Conservation (phyloP, 129 eudicot species). For the Escallonia rubra region DNA sequence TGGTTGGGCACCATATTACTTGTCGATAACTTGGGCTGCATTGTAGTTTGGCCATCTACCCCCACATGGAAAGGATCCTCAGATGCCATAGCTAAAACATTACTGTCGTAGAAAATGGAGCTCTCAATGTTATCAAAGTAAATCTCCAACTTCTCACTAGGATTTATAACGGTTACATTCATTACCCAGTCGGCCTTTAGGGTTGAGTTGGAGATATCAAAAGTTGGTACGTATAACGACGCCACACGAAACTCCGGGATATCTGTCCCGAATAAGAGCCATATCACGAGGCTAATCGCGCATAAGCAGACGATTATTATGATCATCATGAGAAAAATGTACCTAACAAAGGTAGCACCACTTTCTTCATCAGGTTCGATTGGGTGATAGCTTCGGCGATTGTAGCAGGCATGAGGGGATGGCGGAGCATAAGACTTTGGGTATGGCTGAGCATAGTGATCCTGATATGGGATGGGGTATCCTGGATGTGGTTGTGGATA, state of each 20-base stretch:
- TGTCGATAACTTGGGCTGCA: too few species aligned
- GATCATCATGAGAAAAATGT: constrained; percentile 3
- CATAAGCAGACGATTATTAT: constrained; percentile 2
- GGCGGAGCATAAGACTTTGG: background rate
- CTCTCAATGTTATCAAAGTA: background rate
- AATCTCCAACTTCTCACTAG: background rate
- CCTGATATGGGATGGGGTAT: background rate
- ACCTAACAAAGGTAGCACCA: background rate
- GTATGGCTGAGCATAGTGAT: background rate
- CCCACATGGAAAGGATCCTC: background rate
- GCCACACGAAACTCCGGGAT: constrained; percentile 8
- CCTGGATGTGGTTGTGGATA: background rate
- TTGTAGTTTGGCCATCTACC: too few species aligned
- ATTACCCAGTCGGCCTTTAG: background rate
- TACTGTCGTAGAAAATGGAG: background rate
- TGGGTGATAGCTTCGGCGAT: background rate
- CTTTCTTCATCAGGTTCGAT: background rate
- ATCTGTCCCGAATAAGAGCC: constrained; percentile 14
- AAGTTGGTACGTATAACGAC: constrained; percentile 5
- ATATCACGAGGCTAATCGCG: constrained; percentile 7
- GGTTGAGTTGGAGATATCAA: background rate
- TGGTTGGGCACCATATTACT: too few species aligned
- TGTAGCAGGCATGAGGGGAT: background rate
- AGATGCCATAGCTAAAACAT: background rate
- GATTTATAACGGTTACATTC: background rate